Evolutionary conservation across 257 asterid genomes (phyloP).

Genomic region (Solanum chaucha): DNA sequence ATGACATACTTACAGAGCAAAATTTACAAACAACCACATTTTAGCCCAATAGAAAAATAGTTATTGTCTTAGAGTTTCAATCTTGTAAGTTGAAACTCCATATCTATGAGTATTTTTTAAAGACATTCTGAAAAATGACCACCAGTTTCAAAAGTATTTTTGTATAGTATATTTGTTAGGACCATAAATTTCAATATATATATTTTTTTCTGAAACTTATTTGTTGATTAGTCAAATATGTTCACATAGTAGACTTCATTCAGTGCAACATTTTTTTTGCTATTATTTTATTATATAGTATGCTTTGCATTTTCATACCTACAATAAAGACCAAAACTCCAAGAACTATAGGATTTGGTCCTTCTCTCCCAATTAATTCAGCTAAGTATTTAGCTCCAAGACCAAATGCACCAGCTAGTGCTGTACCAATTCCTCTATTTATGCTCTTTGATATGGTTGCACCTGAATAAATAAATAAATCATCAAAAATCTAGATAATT

Average conservation of each 20-base stretch:
- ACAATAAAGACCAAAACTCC: slow-evolving; percentile 52
- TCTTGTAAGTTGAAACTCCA: neutral
- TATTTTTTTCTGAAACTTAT: no score
- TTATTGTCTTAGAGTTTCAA: neutral
- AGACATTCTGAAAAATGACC: neutral
- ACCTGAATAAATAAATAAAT: slow-evolving; percentile 20
- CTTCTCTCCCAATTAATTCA: slow-evolving; percentile 37
- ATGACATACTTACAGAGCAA: neutral
- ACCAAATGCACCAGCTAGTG: slow-evolving; percentile 57
- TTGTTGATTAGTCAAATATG: neutral
- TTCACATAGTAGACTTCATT: neutral
- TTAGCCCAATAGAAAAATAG: neutral
- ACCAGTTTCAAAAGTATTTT: no score
- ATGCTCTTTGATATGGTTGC: slow-evolving; percentile 59
- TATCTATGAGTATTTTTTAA: neutral
- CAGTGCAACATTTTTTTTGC: neutral
- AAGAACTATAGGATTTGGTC: slow-evolving; percentile 45
- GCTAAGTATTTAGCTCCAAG: slow-evolving; percentile 66
- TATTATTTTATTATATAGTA: neutral
- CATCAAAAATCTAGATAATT: neutral
- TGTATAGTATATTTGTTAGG: neutral
- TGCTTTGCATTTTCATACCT: slow-evolving; percentile 17
- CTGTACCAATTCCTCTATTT: slow-evolving; percentile 59
- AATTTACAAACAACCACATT: no score
- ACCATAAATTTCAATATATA: neutral